Evolutionary conservation across 1,139 yeast species (phyloP), one percentile per base, ranked within the genome.

Genomic region (Taiozyma onychis): DNA sequence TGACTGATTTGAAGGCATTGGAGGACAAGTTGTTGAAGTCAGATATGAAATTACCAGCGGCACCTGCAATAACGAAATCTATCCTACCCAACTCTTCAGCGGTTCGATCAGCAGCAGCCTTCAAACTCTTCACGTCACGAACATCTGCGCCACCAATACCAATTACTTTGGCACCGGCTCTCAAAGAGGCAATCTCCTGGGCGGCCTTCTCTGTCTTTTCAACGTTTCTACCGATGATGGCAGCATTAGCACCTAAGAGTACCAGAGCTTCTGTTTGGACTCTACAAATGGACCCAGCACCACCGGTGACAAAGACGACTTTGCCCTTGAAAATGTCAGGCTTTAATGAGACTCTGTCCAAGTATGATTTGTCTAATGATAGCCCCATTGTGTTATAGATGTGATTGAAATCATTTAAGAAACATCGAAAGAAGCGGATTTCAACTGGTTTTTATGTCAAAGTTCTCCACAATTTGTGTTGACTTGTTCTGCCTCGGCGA

Each of bases 221-320:
- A 42, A 62, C 67, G 60, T 85, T 83, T 60, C 97, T 78, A 3
- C 98, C 97, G 37, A 91, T 69, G 46, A 91, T 85, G 10, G 88
- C 88, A 8, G 93, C 96, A 60, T 87, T 74, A 53, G 96, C 95
- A 4, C 98, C 98, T 18, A 90, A 72, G 22, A 80, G 68, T 4
- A 89, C 85, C 68, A 91, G 55, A 0, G 96, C 96, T 63, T 87
- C 95, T 0, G 87, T 80, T 66, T 89, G 97, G 4, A 85, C 91
- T 49, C 90, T 74, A 66, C 97, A 90, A 48, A 91, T 90, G 32
- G 96, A 82, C 6, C 97, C 97, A 1, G 97, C 95, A 26, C 97
- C 97, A 2, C 98, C 98, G 1, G 97, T 91, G 49, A 90, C 87
- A 61, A 90, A 87, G 13, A 82, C 95, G 2, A 88, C 96, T 66